These are phyloP conservation scores for Linnemannia schmuckeri DNA, from an alignment of 192 early-diverging fungal species.

Conservation along the genomic window DNA sequence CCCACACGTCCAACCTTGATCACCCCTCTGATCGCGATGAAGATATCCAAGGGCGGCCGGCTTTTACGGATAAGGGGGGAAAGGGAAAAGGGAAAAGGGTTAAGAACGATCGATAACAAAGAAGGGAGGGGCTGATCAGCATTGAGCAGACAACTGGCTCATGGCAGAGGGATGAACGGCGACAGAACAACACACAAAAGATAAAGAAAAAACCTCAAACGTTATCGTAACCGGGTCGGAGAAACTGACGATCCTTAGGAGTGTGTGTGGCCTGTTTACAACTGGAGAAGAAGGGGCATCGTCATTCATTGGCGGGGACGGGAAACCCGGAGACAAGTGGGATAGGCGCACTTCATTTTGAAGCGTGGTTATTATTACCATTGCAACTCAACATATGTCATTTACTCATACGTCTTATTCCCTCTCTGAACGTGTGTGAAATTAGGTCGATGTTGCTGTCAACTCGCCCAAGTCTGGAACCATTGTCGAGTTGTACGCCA, in stretches of 20 bases:
- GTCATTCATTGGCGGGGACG: neutral
- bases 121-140: neutral
- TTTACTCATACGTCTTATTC: neutral
- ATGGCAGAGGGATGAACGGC: neutral
- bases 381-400: too few species aligned
- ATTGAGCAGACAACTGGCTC: neutral
- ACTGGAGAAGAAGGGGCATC: neutral
- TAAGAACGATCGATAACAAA: neutral
- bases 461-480: slow-evolving; percentile 95
- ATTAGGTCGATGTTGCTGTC: slow-evolving; percentile 95
- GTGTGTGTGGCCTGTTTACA: neutral
- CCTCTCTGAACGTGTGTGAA: neutral
- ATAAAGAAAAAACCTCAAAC: neutral
- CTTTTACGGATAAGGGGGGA: neutral
- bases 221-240: neutral
- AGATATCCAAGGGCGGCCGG: neutral
- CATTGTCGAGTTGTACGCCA: slow-evolving; percentile 84
- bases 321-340: neutral
- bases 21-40: neutral
- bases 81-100: neutral
- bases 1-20: neutral
- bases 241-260: neutral
- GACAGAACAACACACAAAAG: neutral
- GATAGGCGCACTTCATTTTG: neutral
- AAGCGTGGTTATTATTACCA: too few species aligned